Percentiles rank a stretch among this genome's conserved stretches.
Conservation (phyloP, 2,329 filamentous ascomycete genomes). For the Hypocreales sp. region DNA sequence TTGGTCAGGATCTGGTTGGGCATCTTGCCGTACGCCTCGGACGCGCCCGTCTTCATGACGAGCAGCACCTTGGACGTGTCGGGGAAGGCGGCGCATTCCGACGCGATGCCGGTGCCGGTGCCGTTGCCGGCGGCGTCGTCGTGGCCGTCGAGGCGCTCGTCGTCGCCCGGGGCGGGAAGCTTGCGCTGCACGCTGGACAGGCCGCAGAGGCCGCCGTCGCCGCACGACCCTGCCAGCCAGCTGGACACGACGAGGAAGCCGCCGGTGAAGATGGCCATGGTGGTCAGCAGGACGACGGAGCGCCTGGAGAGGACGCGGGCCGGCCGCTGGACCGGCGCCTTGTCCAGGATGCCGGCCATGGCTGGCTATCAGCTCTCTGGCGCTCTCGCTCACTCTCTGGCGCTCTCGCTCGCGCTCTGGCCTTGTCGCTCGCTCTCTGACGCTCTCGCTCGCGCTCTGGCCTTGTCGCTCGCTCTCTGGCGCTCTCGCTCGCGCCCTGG, state of each 20-base stretch:
- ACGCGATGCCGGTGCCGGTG: constrained; percentile 6
- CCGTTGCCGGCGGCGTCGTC: neutral
- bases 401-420: too few relatives aligned
- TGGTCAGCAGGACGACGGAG: constrained; percentile 10
- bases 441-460: too few relatives aligned
- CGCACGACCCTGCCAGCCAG: constrained; percentile 13
- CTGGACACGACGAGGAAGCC: constrained; percentile 17
- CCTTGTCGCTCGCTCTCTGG: neutral
- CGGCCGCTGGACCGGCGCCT: constrained; percentile 5
- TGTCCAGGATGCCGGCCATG: constrained; percentile 4
- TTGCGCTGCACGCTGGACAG: constrained; percentile 2
- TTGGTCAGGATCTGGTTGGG: constrained; percentile 39
- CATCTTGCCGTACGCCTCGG: constrained; percentile 33
- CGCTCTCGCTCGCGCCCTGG: too few relatives aligned
- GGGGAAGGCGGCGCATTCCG: constrained; percentile 22
- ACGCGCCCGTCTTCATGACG: constrained; percentile 42
- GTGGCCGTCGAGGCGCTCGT: neutral
- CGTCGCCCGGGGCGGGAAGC: constrained; percentile 1
- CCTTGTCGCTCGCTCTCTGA: too few relatives aligned
- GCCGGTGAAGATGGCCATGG: constrained; percentile 12
- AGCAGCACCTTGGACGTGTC: constrained; percentile 30
- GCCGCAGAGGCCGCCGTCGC: constrained; percentile 13
- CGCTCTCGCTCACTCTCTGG: too few relatives aligned
- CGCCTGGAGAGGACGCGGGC: constrained; percentile 14
- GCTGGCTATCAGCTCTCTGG: neutral